These are phyloP conservation scores for Diaporthe sp. DNA, from an alignment of 2,329 filamentous ascomycete species.

Conservation along the genomic window DNA sequence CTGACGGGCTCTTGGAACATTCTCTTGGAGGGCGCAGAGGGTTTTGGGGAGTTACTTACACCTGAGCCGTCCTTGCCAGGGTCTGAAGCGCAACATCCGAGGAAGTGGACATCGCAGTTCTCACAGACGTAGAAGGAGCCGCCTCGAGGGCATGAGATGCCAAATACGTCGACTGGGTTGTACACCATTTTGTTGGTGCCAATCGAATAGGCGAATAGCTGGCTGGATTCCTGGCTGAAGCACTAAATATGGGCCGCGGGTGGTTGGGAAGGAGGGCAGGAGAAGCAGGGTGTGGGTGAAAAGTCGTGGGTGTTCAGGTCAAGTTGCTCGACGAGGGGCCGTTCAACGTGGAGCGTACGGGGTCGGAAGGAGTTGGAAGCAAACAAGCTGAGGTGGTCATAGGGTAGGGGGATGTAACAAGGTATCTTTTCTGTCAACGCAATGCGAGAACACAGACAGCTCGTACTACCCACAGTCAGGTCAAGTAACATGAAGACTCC, in stretches of 20 bases:
- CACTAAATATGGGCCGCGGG: not conserved
- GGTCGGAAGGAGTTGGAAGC: not conserved
- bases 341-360: not conserved
- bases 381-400: slow-evolving; percentile 1
- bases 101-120: slow-evolving; percentile 48
- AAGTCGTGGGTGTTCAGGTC: not conserved
- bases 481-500: not conserved
- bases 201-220: not conserved
- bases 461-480: not conserved
- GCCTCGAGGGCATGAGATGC: slow-evolving; percentile 45
- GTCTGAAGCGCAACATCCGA: slow-evolving; percentile 56
- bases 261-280: not conserved
- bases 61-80: slow-evolving; percentile 50
- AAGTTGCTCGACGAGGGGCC: not conserved
- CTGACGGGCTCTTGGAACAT: not conserved
- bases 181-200: slow-evolving; percentile 11
- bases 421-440: not conserved
- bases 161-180: slow-evolving; percentile 28
- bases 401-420: not conserved
- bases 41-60: not conserved
- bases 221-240: not conserved
- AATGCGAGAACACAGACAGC: not conserved
- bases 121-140: slow-evolving; percentile 53
- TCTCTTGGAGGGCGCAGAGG: not conserved
- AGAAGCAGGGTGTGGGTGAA: not conserved